phyloP scores from a whole-genome alignment of 305 asterid genomes.

The Caryopteris hybrid region DNA sequence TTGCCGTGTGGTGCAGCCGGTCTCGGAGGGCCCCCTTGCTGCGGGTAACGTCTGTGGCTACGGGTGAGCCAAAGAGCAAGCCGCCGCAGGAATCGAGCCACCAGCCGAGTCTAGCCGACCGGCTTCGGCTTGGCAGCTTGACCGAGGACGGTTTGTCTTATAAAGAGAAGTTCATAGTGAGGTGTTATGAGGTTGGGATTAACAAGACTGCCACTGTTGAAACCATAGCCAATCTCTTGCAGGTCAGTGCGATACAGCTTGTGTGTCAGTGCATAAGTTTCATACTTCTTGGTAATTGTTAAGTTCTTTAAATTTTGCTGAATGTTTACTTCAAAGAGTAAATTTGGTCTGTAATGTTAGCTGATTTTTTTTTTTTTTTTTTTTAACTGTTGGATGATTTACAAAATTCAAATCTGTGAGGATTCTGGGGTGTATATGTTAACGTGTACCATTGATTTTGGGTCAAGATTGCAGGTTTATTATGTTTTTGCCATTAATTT shows the following conservation, averaged over 20 bases:
- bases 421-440: not conserved
- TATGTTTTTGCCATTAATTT: not conserved
- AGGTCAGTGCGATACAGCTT: conserved; percentile 39
- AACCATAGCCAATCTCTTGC: conserved; percentile 90
- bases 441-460: conserved; percentile 1
- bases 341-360: conserved; percentile 10
- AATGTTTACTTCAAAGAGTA: not conserved
- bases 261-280: not conserved
- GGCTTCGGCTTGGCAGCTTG: conserved; percentile 77
- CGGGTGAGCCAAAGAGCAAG: conserved; percentile 46
- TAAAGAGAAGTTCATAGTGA: conserved; percentile 81
- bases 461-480: conserved; percentile 12
- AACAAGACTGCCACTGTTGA: conserved; percentile 93
- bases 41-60: conserved; percentile 48
- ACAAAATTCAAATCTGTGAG: conserved; percentile 1
- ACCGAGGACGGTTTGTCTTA: conserved; percentile 69
- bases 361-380: not conserved
- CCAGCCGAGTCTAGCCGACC: conserved; percentile 66
- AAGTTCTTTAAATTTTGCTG: not conserved
- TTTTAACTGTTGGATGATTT: not conserved
- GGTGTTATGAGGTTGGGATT: conserved; percentile 92
- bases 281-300: not conserved
- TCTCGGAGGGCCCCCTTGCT: conserved; percentile 13
- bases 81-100: conserved; percentile 29
- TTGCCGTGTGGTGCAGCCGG: conserved; percentile 8